phyloP scores from a whole-genome alignment of 2,329 filamentous ascomycete genomes.

The Phialophora macrospora region DNA sequence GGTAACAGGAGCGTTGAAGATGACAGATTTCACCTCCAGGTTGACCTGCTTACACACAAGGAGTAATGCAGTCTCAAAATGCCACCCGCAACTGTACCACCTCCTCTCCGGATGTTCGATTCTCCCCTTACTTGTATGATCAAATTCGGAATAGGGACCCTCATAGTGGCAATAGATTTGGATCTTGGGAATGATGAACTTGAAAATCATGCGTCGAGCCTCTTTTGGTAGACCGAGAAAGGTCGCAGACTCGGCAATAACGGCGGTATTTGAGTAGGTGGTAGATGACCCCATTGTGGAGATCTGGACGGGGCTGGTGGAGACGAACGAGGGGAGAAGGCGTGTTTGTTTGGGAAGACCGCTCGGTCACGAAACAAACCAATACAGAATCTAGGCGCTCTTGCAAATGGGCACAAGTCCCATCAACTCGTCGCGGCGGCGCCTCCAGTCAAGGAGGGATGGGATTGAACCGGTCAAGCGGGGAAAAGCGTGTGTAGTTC shows the following conservation, averaged over 20 bases:
- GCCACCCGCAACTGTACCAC: not conserved
- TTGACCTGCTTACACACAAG: not conserved
- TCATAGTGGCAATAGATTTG: not conserved
- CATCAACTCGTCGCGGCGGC: not conserved
- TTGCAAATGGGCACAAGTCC: not conserved
- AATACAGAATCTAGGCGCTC: not conserved
- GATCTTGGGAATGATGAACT: not conserved
- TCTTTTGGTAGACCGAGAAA: not conserved
- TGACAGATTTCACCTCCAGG: not conserved
- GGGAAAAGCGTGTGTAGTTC: not conserved
- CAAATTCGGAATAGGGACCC: not conserved
- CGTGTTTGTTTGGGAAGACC: not conserved
- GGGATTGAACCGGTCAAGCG: not conserved
- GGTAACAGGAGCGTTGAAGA: not conserved
- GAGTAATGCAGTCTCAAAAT: not conserved
- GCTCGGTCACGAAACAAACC: not conserved
- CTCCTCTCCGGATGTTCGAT: not conserved
- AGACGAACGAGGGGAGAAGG: not conserved
- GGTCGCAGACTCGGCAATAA: not conserved
- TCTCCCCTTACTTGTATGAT: not conserved
- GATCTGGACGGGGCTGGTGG: not conserved
- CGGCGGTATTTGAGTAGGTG: not conserved
- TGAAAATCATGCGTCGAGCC: not conserved
- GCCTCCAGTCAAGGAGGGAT: not conserved
- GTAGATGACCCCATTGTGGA: not conserved